Evolutionary conservation across 2,329 filamentous ascomycete species (phyloP).

Genomic region (Aspergillus fischeri): DNA sequence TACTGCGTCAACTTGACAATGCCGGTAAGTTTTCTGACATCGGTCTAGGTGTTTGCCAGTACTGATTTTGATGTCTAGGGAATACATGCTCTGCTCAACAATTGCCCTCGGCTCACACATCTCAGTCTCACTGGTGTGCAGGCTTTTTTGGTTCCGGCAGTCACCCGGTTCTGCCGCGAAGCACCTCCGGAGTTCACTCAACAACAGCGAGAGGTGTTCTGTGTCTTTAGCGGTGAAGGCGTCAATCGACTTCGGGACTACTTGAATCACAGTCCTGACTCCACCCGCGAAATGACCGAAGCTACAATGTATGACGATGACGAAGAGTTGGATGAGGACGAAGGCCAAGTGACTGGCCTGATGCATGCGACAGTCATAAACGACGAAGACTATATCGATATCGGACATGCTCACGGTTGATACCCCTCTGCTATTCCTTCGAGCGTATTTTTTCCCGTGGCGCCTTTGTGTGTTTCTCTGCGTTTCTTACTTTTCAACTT

Average conservation of each 20-base stretch:
- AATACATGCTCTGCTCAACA: conserved; percentile 82
- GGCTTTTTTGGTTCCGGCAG: conserved; percentile 80
- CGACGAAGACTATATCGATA: conserved; percentile 40
- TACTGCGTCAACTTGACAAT: conserved; percentile 86
- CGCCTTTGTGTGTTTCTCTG: not conserved
- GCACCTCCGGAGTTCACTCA: conserved; percentile 90
- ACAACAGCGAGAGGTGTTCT: conserved; percentile 92
- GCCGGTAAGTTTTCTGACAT: conserved; percentile 54
- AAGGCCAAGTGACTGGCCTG: conserved; percentile 38
- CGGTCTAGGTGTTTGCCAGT: not conserved
- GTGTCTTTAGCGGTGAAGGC: conserved; percentile 88
- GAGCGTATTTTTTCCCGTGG: conserved; percentile 3
- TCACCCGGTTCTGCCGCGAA: conserved; percentile 79
- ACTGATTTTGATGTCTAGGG: conserved; percentile 53
- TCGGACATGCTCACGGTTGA: conserved; percentile 32
- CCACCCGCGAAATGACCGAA: conserved; percentile 30
- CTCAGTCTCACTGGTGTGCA: conserved; percentile 90
- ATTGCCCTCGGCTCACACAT: conserved; percentile 88
- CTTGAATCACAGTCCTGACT: conserved; percentile 54
- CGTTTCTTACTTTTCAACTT: not conserved
- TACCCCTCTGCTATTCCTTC: conserved; percentile 20
- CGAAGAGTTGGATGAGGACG: conserved; percentile 42
- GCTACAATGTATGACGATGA: conserved; percentile 44
- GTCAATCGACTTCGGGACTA: conserved; percentile 74
- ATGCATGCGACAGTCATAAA: conserved; percentile 41